Evolutionary conservation across 495 filamentous ascomycete species (phyloP), one percentile per base, ranked within the genome.

Genomic region (Wilcoxina mikolae): DNA sequence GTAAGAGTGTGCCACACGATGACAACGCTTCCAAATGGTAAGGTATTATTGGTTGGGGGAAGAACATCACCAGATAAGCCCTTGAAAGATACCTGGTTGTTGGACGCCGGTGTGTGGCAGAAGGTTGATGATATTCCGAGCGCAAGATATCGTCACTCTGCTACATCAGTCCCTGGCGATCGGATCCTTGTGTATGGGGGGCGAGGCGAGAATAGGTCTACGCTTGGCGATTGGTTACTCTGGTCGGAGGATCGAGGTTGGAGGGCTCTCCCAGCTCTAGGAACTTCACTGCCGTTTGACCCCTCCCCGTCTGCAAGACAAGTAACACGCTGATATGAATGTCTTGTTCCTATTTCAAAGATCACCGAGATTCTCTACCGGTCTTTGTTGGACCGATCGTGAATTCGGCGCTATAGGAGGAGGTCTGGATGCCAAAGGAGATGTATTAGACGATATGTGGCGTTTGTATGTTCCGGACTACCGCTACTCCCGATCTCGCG

Each of bases 1-100:
- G 70, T 73, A 50, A 72, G 85, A 43, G 83, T 89, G 77, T 88
- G 84, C 56, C 87, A 93, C 65, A 83, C 83, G 0, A 70, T 89
- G 18, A 87, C 81, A 10, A 67, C 74, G 31, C 58, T 85, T 9
- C 71, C 68, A 22, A 61, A 67, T 45, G 64, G 64, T 3, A 71
- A 72, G 31, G 75, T 71, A 53, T 65, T 94, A 7, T 68, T 94
- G 17, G 77, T 81, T n/a, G 87, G 88, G 17, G 89, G 89, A 12
- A 73, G 89, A 45, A 74, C 76, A 11, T 89, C 85, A 4, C 89
- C 89, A 2, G 73, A 80, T 15, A 73, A 71, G 20, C 78, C 76
- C 3, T 59, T 84, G 5, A 65, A 68, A 17, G 83, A 89, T 67
- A 87, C 84, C 60, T 94, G 86, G 85, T 51, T 85, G 1, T 72